phyloP scores from a whole-genome alignment of 352 stramenopile species.

The Phytopythium montanum region DNA sequence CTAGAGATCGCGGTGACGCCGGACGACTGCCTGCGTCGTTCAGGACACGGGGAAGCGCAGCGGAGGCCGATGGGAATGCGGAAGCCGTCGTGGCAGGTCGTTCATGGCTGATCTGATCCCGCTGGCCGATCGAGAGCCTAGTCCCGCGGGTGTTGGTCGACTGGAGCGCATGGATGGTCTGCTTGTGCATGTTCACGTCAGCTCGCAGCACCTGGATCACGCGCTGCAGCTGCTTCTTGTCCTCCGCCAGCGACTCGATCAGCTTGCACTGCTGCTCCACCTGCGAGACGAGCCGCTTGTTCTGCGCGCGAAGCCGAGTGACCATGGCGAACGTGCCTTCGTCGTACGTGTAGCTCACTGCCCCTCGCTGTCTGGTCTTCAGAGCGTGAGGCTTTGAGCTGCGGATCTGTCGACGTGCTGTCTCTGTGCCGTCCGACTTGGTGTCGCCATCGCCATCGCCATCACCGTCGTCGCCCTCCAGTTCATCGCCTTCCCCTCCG shows the following conservation, averaged over 20 bases:
- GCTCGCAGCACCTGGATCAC: conserved; percentile 35
- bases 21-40: neutral
- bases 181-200: conserved; percentile 47
- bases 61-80: neutral
- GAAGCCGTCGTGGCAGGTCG: neutral
- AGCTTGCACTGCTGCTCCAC: conserved; percentile 54
- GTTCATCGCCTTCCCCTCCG: neutral
- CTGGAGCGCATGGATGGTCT: conserved; percentile 35
- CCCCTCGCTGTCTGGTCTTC: neutral
- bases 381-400: neutral
- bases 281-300: conserved; percentile 39
- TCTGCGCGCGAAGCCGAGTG: conserved; percentile 37
- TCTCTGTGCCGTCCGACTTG: neutral
- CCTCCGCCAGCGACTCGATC: conserved; percentile 33
- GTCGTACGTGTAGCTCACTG: conserved; percentile 28
- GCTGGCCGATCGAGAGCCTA: conserved; percentile 1
- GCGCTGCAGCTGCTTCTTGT: conserved; percentile 45
- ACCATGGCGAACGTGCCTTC: conserved; percentile 54
- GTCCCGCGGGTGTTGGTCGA: neutral
- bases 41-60: neutral
- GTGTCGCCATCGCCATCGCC: neutral
- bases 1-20: neutral
- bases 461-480: neutral
- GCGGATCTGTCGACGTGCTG: neutral
- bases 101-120: neutral